Base-by-base conservation (phyloP, 306 rosid species). In the Comarum palustre region DNA sequence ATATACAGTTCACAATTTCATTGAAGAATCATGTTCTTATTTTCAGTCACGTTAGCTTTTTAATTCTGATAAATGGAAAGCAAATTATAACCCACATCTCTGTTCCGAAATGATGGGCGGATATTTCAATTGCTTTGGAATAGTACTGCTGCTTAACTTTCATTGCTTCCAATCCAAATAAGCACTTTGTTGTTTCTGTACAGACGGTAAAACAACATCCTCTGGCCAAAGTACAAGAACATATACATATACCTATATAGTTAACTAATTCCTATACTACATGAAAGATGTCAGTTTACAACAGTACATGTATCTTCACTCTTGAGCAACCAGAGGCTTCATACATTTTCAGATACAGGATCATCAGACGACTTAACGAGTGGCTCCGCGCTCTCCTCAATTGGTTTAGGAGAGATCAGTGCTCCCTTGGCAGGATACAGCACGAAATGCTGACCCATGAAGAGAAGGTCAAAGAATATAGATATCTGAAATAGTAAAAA, bases 361-460 rank as follows among this genome's bases (percentile, higher is more conserved):
- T 13, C 67, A 68, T 73, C 76, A 0, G 81, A 68, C 48, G 90
- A 64, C 66, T 82, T 72, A n/a, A 78, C 62, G 14, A 93, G 83
- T 17, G 86, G 81, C 60, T 90, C 81, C 14, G 22, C 72, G 57
- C 69, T 67, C 72, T 84, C 89, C n/a, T 76, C 17, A 57, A 55
- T 64, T 48, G 7, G 61, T 74, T 75, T 80, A 8, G 71, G 7
- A 70, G 83, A 41, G 65, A 74, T 48, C 67, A 61, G 38, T 2
- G 68, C 69, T 38, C 62, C 83, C 54, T 71, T 77, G 8, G 20
- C 60, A 19, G 88, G 90, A 78, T 92, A 92, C 46, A 90, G 75
- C 68, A 90, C 70, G 70, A 75, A 92, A 77, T 87, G 96, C 80
- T 92, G 98, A 46, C 58, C 41, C 75, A 90, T 84, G 88, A 92